Percentiles rank a stretch among this genome's conserved stretches.
Evolutionary conservation across 805 yeast genomes (phyloP).

Genomic region (Metschnikowia baotianmanensis): DNA sequence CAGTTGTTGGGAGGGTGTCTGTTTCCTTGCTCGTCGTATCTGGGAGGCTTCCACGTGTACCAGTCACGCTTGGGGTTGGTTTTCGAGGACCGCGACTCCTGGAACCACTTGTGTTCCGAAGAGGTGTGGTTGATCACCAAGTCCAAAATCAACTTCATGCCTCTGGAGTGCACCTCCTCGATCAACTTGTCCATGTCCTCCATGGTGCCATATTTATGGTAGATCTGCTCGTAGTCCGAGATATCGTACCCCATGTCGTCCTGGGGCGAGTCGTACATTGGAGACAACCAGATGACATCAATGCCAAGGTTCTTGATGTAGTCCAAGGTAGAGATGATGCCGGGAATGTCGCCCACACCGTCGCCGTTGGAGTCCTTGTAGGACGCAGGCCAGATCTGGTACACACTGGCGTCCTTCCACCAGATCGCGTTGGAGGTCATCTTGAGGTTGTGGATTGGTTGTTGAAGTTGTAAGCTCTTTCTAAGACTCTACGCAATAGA

Average conservation of each 20-base stretch:
- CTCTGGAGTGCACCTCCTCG: constrained; percentile 45
- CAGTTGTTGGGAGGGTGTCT: constrained; percentile 59
- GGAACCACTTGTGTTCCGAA: constrained; percentile 55
- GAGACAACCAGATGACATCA: constrained; percentile 56
- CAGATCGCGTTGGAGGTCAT: constrained; percentile 26
- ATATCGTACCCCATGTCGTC: constrained; percentile 66
- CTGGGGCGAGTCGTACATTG: constrained; percentile 58
- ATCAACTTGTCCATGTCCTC: constrained; percentile 51
- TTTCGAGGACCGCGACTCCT: constrained; percentile 50
- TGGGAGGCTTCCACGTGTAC: constrained; percentile 57
- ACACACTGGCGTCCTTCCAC: constrained; percentile 59
- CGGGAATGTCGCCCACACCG: constrained; percentile 58
- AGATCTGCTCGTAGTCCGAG: constrained; percentile 50
- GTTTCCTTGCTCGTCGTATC: constrained; percentile 45
- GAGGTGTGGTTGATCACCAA: constrained; percentile 61
- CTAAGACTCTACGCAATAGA: too few relatives aligned
- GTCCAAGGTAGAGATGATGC: constrained; percentile 50
- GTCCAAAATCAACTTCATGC: constrained; percentile 52
- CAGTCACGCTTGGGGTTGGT: constrained; percentile 58
- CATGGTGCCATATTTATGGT: constrained; percentile 53
- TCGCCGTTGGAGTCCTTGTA: constrained; percentile 58
- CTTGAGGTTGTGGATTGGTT: too few relatives aligned
- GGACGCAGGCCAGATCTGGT: constrained; percentile 62
- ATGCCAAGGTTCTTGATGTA: constrained; percentile 49
- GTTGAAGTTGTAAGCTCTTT: too few relatives aligned